phyloP scores from a whole-genome alignment of 768 basidiomycete genomes.

The Psilocybe tampanensis region DNA sequence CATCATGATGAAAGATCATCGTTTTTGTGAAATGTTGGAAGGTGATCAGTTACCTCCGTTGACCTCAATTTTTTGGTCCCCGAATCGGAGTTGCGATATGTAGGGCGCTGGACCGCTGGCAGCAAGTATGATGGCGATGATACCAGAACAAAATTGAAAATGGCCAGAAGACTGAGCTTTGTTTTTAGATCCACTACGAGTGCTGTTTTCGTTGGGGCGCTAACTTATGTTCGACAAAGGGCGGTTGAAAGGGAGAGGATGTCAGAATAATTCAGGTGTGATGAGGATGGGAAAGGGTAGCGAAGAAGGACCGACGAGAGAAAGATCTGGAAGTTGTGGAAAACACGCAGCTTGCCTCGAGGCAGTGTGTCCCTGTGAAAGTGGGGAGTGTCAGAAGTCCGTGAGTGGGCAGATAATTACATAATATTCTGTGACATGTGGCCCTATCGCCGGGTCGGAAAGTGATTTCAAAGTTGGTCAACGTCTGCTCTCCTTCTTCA shows the following conservation, averaged over 20 bases:
- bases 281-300: background rate
- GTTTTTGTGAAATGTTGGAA: background rate
- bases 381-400: conserved; percentile 11
- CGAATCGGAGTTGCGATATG: no score
- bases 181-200: background rate
- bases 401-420: conserved; percentile 4
- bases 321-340: background rate
- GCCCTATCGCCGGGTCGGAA: background rate
- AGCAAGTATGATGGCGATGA: background rate
- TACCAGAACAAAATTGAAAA: background rate
- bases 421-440: conserved; percentile 11
- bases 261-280: background rate
- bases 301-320: background rate
- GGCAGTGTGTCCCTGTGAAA: background rate
- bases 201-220: background rate
- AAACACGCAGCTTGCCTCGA: conserved; percentile 8
- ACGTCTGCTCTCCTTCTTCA: background rate
- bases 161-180: background rate
- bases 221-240: background rate
- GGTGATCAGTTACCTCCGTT: background rate
- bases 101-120: background rate
- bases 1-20: background rate
- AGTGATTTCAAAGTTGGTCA: background rate
- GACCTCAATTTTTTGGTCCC: background rate
- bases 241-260: background rate